These are phyloP conservation scores for Dalechampia spathulata DNA, from an alignment of 441 rosid species.

Conservation along the genomic window DNA sequence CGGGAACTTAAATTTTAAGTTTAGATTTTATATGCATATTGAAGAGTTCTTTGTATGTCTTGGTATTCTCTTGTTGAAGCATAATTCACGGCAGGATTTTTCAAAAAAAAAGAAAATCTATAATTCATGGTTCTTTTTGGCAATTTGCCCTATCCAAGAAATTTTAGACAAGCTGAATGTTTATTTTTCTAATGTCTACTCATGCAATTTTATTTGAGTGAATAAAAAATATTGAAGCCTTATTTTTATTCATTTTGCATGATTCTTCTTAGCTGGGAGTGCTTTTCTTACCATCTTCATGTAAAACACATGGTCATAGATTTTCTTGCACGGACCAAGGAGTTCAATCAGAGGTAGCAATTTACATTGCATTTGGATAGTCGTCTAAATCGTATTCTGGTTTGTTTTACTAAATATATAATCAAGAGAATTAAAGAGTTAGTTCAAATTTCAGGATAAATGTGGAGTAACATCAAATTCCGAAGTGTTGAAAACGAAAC, in stretches of 20 bases:
- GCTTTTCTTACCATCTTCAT: constrained; percentile 51
- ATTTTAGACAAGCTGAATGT: background rate
- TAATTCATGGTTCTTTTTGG: too few relatives aligned
- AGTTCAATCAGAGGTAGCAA: constrained; percentile 29
- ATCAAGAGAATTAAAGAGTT: background rate
- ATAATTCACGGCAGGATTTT: too few relatives aligned
- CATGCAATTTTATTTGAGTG: too few relatives aligned
- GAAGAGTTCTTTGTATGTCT: too few relatives aligned
- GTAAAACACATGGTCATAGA: constrained; percentile 18
- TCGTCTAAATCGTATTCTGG: background rate
- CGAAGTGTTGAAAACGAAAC: constrained; percentile 25
- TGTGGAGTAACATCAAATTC: constrained; percentile 12
- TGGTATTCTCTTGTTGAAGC: too few relatives aligned
- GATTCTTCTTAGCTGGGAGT: constrained; percentile 61
- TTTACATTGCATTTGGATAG: too few relatives aligned
- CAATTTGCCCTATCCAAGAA: too few relatives aligned
- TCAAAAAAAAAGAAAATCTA: too few relatives aligned
- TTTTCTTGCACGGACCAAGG: constrained; percentile 55
- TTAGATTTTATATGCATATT: too few relatives aligned
- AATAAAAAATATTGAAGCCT: background rate
- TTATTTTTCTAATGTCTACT: too few relatives aligned
- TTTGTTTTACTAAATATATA: background rate
- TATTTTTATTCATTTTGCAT: background rate
- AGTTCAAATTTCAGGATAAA: constrained; percentile 20
- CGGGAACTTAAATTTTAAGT: too few relatives aligned